A percentile compares a stretch with the other conserved stretches of the same genome.
phyloP scores from a whole-genome alignment of 1,284 basidiomycete species.

The Irpex rosettiformis region DNA sequence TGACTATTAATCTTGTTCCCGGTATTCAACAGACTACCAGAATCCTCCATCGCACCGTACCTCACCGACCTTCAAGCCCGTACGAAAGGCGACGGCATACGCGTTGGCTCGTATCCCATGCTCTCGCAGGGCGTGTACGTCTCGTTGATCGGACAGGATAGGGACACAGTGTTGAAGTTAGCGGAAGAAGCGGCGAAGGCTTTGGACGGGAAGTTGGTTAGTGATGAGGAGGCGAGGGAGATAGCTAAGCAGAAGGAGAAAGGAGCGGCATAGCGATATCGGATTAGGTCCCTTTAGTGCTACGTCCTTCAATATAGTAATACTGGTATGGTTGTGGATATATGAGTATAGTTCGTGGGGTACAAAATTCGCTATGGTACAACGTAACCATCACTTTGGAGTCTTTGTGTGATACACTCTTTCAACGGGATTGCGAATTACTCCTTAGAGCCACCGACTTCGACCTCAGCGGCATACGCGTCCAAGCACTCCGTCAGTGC shows the following conservation, averaged over 20 bases:
- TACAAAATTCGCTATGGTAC: too few species aligned
- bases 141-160: constrained; percentile 77
- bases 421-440: too few species aligned
- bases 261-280: constrained; percentile 14
- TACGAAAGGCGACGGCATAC: constrained; percentile 73
- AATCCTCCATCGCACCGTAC: constrained; percentile 89
- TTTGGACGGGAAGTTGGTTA: constrained; percentile 54
- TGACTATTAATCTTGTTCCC: constrained; percentile 1
- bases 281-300: not conserved
- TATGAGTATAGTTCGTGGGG: not conserved
- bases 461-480: too few species aligned
- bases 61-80: constrained; percentile 76
- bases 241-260: constrained; percentile 28
- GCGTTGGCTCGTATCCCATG: constrained; percentile 81
- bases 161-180: constrained; percentile 45
- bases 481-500: too few species aligned
- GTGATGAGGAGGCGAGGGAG: constrained; percentile 52
- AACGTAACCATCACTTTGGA: too few species aligned
- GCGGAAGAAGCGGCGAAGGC: constrained; percentile 67
- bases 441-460: too few species aligned
- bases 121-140: constrained; percentile 67
- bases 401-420: too few species aligned
- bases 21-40: constrained; percentile 55
- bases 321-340: not conserved
- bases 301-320: too few species aligned